phyloP scores from a whole-genome alignment of 2,329 filamentous ascomycete genomes.

The Fusarium sp. region DNA sequence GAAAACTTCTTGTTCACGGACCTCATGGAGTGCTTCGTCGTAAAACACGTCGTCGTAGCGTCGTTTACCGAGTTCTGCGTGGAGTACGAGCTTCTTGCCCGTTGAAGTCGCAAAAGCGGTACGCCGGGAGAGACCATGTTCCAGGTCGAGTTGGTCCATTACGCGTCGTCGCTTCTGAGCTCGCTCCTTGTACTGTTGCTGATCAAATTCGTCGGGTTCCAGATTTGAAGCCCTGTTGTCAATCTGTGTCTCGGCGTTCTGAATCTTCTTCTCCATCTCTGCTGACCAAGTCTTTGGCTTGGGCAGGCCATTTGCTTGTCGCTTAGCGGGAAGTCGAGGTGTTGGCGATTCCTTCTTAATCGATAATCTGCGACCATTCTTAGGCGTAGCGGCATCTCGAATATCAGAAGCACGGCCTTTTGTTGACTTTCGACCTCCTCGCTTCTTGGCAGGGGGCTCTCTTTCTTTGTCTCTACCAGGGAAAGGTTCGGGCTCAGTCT shows the following conservation, averaged over 20 bases:
- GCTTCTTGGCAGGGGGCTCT: constrained; percentile 45
- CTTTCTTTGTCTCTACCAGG: constrained; percentile 41
- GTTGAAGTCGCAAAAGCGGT: constrained; percentile 66
- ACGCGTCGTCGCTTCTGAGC: constrained; percentile 74
- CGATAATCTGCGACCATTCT: constrained; percentile 61
- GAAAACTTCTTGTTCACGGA: constrained; percentile 87
- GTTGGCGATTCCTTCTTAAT: constrained; percentile 58
- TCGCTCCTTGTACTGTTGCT: constrained; percentile 62
- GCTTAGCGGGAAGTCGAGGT: constrained; percentile 62
- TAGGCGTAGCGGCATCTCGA: constrained; percentile 59
- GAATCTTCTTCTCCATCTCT: constrained; percentile 56
- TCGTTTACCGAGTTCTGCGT: constrained; percentile 76
- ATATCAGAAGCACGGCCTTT: constrained; percentile 63
- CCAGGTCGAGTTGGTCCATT: constrained; percentile 68
- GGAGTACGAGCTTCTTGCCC: constrained; percentile 70
- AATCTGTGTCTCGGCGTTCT: constrained; percentile 52
- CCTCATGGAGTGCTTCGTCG: constrained; percentile 82
- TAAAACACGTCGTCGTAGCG: constrained; percentile 82
- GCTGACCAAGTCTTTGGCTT: constrained; percentile 73
- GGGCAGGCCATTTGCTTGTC: constrained; percentile 67
- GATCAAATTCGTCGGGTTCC: constrained; percentile 54
- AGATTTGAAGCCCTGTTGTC: constrained; percentile 58
- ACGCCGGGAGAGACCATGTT: constrained; percentile 70
- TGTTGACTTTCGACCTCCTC: constrained; percentile 48
- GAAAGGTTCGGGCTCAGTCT: constrained; percentile 46